Evolutionary conservation across 129 eudicot genomes (phyloP).

Genomic region (Gnaphalium uliginosum): DNA sequence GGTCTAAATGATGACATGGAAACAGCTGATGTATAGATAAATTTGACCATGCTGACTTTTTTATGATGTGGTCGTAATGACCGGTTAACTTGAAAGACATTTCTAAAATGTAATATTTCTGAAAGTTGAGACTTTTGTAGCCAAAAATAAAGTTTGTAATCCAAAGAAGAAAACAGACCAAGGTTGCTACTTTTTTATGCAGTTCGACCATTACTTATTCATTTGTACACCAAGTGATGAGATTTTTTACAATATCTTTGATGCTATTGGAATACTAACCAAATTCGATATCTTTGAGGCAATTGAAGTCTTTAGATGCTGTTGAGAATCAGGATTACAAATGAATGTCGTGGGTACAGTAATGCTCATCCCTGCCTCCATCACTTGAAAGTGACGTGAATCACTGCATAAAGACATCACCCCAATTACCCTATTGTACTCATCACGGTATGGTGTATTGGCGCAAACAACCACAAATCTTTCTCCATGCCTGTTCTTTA

Average conservation of each 20-base stretch:
- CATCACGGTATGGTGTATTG: constrained; percentile 62
- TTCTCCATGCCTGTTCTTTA: constrained; percentile 51
- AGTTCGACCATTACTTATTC: too few species aligned
- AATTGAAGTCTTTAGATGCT: constrained; percentile 54
- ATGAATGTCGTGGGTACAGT: constrained; percentile 35
- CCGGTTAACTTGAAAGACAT: too few species aligned
- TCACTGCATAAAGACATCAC: constrained; percentile 49
- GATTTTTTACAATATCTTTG: not conserved
- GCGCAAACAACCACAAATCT: constrained; percentile 46
- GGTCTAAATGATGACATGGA: too few species aligned
- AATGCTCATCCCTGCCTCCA: constrained; percentile 3
- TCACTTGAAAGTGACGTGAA: constrained; percentile 46
- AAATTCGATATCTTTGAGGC: constrained; percentile 62
- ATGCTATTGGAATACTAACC: constrained; percentile 43
- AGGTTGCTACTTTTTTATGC: too few species aligned
- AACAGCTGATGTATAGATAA: too few species aligned
- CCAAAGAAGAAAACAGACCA: too few species aligned
- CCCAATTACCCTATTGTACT: constrained; percentile 48
- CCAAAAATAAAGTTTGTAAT: too few species aligned
- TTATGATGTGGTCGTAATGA: too few species aligned
- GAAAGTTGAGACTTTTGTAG: too few species aligned
- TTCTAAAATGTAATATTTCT: too few species aligned
- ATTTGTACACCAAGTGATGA: too few species aligned
- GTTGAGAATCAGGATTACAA: constrained; percentile 37
- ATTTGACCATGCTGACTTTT: too few species aligned